These are phyloP conservation scores for Ulmus americana DNA, from an alignment of 331 rosid genomes.

Conservation along the genomic window DNA sequence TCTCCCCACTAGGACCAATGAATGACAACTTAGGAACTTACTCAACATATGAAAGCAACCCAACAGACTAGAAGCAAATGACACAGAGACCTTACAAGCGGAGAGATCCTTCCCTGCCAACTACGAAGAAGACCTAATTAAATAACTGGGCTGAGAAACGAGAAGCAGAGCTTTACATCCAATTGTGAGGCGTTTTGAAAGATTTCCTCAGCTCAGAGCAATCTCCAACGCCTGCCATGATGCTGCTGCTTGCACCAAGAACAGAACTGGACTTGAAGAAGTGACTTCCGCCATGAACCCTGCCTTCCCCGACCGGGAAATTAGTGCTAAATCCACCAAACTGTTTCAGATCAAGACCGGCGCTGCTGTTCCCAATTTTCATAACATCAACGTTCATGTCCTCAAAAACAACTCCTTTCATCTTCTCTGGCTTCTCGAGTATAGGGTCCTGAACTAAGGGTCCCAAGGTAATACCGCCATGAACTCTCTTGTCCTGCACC, in stretches of 20 bases:
- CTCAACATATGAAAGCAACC: slow-evolving; percentile 18
- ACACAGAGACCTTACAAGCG: slow-evolving; percentile 25
- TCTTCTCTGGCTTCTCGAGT: slow-evolving; percentile 36
- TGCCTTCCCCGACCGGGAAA: slow-evolving; percentile 65
- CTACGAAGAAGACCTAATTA: slow-evolving; percentile 25
- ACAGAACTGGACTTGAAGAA: slow-evolving; percentile 13
- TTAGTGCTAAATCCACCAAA: slow-evolving; percentile 23
- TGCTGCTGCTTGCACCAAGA: slow-evolving; percentile 31
- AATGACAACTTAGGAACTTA: slow-evolving; percentile 14
- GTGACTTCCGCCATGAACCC: slow-evolving; percentile 89
- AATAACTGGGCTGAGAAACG: slow-evolving; percentile 19
- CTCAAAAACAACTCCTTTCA: slow-evolving; percentile 32
- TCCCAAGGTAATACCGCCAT: slow-evolving; percentile 76
- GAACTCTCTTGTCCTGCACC: slow-evolving; percentile 88
- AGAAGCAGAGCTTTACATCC: slow-evolving; percentile 49
- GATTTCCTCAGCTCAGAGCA: slow-evolving; percentile 38
- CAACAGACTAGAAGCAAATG: slow-evolving; percentile 28
- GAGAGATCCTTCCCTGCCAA: slow-evolving; percentile 28
- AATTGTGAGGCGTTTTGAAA: slow-evolving; percentile 36
- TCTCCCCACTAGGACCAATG: slow-evolving; percentile 35
- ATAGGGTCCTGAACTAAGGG: slow-evolving; percentile 45
- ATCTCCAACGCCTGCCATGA: neutral
- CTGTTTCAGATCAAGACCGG: slow-evolving; percentile 28
- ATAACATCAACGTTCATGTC: slow-evolving; percentile 44
- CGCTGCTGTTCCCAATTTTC: slow-evolving; percentile 22